Evolutionary conservation across 208 protist species (phyloP), one percentile per base, ranked within the genome.

Genomic region (Willaertia magna): DNA sequence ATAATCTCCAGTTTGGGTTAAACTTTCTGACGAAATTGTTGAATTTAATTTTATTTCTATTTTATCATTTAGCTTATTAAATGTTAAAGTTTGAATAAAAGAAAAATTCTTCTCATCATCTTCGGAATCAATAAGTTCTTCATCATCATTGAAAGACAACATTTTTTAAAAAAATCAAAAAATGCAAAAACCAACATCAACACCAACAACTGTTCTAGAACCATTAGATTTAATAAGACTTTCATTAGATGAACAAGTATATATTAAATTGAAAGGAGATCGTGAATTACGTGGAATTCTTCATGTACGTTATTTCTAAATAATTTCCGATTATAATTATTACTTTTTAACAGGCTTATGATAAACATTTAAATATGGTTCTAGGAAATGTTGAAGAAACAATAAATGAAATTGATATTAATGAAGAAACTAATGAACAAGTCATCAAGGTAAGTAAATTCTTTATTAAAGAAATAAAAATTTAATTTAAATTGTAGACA

Each of bases 351-450:
- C 3, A 88, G 87, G 87, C 46, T 42, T 88, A 74, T 55, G 87
- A 88, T 30, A 49, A 79, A 87, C 87, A 88, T 44, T 75, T 88
- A 39, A 88, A 88, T n/a, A 78, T 88, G 51, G 74, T 88, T n/a
- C 48, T 88, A 4, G 84, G 67, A 59, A 79, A 88, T 85, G 87
- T 81, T 7, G 87, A 88, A 78, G 87, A 88, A 85, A 88, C 86
- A 9, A 87, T 88, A 42, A 88, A 42, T 51, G 30, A 42, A 86
- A 47, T 88, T 42, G 79, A 87, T 16, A 4, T 88, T 26, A 48
- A 87, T 48, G 30, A 78, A 9, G 76, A 86, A 61, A 87, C 85
- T 26, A 83, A 74, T 34, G 85, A 88, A 76, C 48, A 88, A 88
- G 20, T 47, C 4, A 61, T 40, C 3, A 85, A 85, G 85, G 75